Percentiles rank a stretch among this genome's conserved stretches.
phyloP scores from a whole-genome alignment of 2,329 filamentous ascomycete species.

The Colletotrichum sp. region DNA sequence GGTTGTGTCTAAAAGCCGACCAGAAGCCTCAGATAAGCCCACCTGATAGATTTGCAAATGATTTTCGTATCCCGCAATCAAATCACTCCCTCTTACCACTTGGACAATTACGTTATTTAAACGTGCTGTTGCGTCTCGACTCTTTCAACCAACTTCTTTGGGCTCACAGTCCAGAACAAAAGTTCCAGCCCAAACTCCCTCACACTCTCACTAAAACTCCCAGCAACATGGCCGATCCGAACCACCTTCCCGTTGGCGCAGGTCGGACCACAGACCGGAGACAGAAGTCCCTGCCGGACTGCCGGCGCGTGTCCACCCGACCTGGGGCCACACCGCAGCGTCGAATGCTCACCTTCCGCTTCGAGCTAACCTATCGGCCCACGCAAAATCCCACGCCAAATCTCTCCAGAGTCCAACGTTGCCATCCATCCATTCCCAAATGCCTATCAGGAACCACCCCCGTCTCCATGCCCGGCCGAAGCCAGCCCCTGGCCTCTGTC shows the following conservation, averaged over 20 bases:
- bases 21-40: neutral
- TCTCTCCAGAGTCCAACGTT: neutral
- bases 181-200: neutral
- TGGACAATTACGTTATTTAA: neutral
- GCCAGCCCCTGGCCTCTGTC: neutral
- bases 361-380: conserved; percentile 8
- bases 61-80: neutral
- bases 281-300: conserved; percentile 11
- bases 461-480: neutral
- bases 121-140: fast-evolving
- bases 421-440: neutral
- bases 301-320: neutral
- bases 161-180: neutral
- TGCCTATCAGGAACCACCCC: neutral
- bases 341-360: conserved; percentile 15
- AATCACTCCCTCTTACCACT: fast-evolving
- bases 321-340: neutral
- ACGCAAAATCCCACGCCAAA: neutral
- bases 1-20: neutral
- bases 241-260: conserved; percentile 14
- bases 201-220: neutral
- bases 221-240: neutral
- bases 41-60: neutral
- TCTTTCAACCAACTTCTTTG: neutral
- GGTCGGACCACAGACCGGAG: neutral